These are phyloP conservation scores for Phialocephala sp. DNA, from an alignment of 2,329 filamentous ascomycete species.

Conservation along the genomic window DNA sequence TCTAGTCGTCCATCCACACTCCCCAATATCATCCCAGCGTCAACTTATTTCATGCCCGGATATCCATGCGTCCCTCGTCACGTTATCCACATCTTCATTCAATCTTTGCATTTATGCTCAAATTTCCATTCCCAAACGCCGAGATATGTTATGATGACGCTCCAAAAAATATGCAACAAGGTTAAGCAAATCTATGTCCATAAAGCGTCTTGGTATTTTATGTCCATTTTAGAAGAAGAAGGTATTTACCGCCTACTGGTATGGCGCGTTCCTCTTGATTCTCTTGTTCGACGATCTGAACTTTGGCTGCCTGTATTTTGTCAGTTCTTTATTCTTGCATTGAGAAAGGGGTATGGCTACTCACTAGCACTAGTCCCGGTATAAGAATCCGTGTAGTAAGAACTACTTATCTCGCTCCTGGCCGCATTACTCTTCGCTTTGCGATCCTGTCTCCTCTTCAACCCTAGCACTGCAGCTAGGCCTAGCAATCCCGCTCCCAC, in stretches of 20 bases:
- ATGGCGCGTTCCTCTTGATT: conserved; percentile 29
- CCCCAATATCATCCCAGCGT: conserved; percentile 1
- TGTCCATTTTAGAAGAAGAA: conserved; percentile 6
- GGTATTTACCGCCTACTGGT: conserved; percentile 17
- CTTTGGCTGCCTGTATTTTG: conserved; percentile 37
- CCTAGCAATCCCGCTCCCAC: conserved; percentile 41
- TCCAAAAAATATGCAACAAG: conserved; percentile 12
- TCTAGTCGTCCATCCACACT: conserved; percentile 3
- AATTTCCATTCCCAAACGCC: conserved; percentile 5
- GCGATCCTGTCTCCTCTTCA: conserved; percentile 40
- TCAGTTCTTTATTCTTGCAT: neutral
- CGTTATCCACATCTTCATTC: neutral
- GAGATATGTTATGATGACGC: conserved; percentile 1
- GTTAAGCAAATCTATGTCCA: neutral
- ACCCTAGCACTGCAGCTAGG: conserved; percentile 39
- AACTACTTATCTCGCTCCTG: conserved; percentile 38
- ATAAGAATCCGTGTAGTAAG: conserved; percentile 42
- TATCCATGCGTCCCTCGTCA: neutral
- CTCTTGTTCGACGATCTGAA: conserved; percentile 40
- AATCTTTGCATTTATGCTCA: conserved; percentile 7
- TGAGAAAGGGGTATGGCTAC: conserved; percentile 22
- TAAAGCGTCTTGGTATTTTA: neutral
- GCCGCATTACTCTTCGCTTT: conserved; percentile 31
- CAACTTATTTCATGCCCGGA: neutral
- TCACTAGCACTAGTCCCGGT: conserved; percentile 43